These are phyloP conservation scores for Crassisporium funariophilum DNA, from an alignment of 768 basidiomycete genomes.

Conservation along the genomic window DNA sequence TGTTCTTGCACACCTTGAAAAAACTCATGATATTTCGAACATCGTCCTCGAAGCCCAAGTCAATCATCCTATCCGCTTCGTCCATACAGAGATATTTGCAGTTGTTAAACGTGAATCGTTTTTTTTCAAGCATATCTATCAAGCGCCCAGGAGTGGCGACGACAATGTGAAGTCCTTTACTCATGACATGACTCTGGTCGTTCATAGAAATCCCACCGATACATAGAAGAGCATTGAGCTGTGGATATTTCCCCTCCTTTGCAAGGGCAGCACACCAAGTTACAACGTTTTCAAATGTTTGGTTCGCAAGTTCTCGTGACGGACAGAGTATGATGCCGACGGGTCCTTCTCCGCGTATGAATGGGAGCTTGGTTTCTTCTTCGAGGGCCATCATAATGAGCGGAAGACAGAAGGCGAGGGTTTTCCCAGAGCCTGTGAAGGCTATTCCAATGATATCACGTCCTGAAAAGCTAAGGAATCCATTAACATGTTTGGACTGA, in stretches of 20 bases:
- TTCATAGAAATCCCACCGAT: conserved; percentile 99
- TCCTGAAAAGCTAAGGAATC: conserved; percentile 74
- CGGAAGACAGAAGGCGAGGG: conserved; percentile 97
- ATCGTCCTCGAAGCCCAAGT: conserved; percentile 98
- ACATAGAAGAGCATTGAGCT: conserved; percentile 84
- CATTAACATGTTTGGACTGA: conserved; percentile 17
- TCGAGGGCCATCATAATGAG: conserved; percentile 95
- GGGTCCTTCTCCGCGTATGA: conserved; percentile 92
- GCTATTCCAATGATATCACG: conserved; percentile 99
- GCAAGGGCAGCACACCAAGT: conserved; percentile 83
- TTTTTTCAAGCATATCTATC: conserved; percentile 98
- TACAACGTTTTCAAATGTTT: conserved; percentile 94
- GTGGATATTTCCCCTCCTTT: conserved; percentile 82
- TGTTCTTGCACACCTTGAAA: conserved; percentile 70
- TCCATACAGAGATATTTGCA: conserved; percentile 99
- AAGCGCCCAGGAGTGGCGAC: conserved; percentile 96
- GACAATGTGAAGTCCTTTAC: conserved; percentile 91
- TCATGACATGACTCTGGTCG: conserved; percentile 92
- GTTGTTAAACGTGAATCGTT: conserved; percentile 85
- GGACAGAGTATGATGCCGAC: conserved; percentile 97
- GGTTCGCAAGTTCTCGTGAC: conserved; percentile 93
- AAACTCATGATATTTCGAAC: conserved; percentile 99
- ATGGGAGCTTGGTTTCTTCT: conserved; percentile 88
- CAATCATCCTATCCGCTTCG: conserved; percentile 99
- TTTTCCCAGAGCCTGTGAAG: conserved; percentile 99